A percentile compares a stretch with the other conserved stretches of the same genome.
Evolutionary conservation across 257 asterid genomes (phyloP).

Genomic region (Anisodus tanguticus): DNA sequence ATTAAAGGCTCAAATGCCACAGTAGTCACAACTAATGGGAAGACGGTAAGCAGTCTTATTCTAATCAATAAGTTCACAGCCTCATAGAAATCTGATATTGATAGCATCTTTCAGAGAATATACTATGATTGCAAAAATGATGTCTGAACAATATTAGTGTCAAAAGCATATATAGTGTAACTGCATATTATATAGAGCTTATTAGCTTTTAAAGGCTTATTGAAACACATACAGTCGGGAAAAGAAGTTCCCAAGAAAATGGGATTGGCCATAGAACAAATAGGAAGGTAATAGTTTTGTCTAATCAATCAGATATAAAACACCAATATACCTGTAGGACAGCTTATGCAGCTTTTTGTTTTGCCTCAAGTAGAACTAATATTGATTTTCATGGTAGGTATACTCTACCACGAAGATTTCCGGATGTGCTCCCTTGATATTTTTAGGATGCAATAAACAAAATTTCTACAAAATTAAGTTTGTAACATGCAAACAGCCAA

Average conservation of each 20-base stretch:
- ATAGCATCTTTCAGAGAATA: conserved; percentile 9
- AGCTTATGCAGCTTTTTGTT: conserved; percentile 8
- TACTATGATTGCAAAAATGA: background rate
- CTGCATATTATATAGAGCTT: background rate
- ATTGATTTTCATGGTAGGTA: conserved; percentile 18
- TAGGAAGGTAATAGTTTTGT: background rate
- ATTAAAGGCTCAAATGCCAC: conserved; percentile 74
- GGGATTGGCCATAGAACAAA: background rate
- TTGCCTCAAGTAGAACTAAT: background rate
- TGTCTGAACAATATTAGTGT: background rate
- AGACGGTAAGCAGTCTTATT: conserved; percentile 57
- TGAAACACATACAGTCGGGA: background rate
- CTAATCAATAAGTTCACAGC: conserved; percentile 24
- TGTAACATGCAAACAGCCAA: background rate
- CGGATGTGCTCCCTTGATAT: background rate
- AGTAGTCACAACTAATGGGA: conserved; percentile 63
- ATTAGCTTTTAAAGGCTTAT: background rate
- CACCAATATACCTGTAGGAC: conserved; percentile 13
- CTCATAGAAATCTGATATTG: conserved; percentile 16
- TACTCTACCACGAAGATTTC: background rate
- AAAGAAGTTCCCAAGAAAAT: background rate
- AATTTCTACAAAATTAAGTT: background rate
- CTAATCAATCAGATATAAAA: background rate
- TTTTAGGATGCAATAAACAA: conserved; percentile 12
- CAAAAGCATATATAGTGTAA: background rate